Evolutionary conservation across 345 rosid species (phyloP).

Genomic region (Acer saccharum): DNA sequence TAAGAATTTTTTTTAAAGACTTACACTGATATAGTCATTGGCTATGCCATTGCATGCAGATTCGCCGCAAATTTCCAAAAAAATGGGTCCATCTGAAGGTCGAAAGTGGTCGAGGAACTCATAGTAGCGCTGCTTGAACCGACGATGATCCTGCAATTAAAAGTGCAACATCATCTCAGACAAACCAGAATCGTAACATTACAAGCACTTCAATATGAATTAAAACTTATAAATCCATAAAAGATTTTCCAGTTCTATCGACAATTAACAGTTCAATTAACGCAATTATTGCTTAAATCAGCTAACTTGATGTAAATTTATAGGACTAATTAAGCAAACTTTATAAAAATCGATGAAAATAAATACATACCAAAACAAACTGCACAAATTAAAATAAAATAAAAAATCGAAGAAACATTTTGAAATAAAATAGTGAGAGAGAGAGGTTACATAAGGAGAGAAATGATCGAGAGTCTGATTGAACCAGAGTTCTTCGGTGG

Average conservation of each 20-base stretch:
- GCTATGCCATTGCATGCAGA: constrained; percentile 70
- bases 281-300: too few species aligned
- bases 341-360: neutral
- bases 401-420: neutral
- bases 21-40: constrained; percentile 74
- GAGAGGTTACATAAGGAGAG: constrained; percentile 61
- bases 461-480: constrained; percentile 89
- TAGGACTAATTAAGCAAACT: too few species aligned
- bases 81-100: constrained; percentile 76
- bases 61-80: constrained; percentile 84
- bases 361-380: neutral
- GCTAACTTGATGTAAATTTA: too few species aligned
- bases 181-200: neutral
- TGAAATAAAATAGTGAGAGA: neutral
- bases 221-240: neutral
- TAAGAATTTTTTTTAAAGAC: constrained; percentile 7
- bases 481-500: constrained; percentile 72
- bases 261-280: too few species aligned
- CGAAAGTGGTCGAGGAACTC: constrained; percentile 74
- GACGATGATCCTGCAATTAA: constrained; percentile 59
- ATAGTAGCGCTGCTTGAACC: constrained; percentile 77
- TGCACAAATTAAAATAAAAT: neutral
- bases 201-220: neutral
- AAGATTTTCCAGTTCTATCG: too few species aligned
- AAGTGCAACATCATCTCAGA: neutral